phyloP scores from a whole-genome alignment of 2,329 filamentous ascomycete species.

The Penicillium freii region DNA sequence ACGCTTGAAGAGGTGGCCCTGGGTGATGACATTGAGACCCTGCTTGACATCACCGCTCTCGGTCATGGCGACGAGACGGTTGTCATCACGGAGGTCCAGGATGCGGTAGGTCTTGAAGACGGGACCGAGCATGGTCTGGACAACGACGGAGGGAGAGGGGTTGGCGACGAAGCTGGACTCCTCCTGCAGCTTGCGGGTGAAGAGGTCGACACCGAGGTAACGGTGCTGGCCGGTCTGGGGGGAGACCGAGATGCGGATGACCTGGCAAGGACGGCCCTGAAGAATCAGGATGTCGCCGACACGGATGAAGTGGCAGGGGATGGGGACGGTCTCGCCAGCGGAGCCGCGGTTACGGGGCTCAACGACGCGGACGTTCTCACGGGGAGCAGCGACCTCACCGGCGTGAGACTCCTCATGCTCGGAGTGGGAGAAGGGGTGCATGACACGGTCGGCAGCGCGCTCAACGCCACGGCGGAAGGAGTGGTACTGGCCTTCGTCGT shows the following conservation, averaged over 20 bases:
- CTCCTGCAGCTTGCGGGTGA: constrained; percentile 99
- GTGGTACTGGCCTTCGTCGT: constrained; percentile 74
- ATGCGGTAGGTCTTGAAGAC: constrained; percentile 99
- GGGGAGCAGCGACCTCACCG: constrained; percentile 44
- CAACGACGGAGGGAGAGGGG: constrained; percentile 91
- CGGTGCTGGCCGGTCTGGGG: constrained; percentile 98
- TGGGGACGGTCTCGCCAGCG: constrained; percentile 83
- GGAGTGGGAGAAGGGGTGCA: constrained; percentile 54
- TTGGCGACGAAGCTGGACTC: constrained; percentile 98
- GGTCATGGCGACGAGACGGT: constrained; percentile 88
- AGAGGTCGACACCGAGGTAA: constrained; percentile 98
- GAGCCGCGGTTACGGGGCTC: constrained; percentile 49
- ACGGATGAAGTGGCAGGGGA: constrained; percentile 99
- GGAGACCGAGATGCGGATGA: constrained; percentile 99
- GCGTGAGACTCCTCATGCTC: constrained; percentile 45
- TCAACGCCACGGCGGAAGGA: constrained; percentile 70
- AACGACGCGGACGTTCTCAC: constrained; percentile 51
- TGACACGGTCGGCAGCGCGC: constrained; percentile 63
- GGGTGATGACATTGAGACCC: constrained; percentile 86
- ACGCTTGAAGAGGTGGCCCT: constrained; percentile 82
- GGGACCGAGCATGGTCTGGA: constrained; percentile 99
- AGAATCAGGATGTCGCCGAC: constrained; percentile 98
- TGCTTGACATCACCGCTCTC: constrained; percentile 99
- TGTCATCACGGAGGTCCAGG: constrained; percentile 88
- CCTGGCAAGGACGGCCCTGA: constrained; percentile 98